These are phyloP conservation scores for Amoeboaphelidium occidentale DNA, from an alignment of 371 early-diverging fungal genomes.

Conservation along the genomic window DNA sequence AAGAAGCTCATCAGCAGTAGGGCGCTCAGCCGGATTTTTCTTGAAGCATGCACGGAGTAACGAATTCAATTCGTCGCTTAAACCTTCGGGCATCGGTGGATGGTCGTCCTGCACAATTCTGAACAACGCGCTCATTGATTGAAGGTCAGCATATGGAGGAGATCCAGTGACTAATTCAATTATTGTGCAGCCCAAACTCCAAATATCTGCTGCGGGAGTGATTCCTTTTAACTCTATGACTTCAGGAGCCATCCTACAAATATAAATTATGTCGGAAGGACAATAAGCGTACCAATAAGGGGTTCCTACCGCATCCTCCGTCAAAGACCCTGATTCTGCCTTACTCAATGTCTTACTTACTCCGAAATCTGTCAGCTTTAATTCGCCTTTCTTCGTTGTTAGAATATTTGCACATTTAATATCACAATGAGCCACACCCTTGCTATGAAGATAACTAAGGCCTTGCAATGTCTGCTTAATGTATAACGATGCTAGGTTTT, in stretches of 20 bases:
- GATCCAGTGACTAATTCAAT: constrained; percentile 31
- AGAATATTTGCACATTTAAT: constrained; percentile 15
- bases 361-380: constrained; percentile 18
- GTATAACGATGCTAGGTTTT: constrained; percentile 38
- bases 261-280: too few species aligned
- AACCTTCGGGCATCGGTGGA: constrained; percentile 21
- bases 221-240: constrained; percentile 51
- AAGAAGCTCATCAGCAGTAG: constrained; percentile 44
- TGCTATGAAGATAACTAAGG: constrained; percentile 54
- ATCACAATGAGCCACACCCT: constrained; percentile 32
- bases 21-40: constrained; percentile 40
- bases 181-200: constrained; percentile 37
- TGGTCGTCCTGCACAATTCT: constrained; percentile 36
- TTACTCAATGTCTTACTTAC: constrained; percentile 9
- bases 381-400: constrained; percentile 12
- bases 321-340: neutral
- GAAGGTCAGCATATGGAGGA: constrained; percentile 29
- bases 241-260: constrained; percentile 22
- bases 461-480: constrained; percentile 65
- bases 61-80: constrained; percentile 34
- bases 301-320: constrained; percentile 46
- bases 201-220: constrained; percentile 59
- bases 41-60: constrained; percentile 56
- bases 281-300: too few species aligned
- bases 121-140: constrained; percentile 32